A percentile compares a stretch with the other conserved stretches of the same genome.
Conservation (phyloP, 2,329 filamentous ascomycete genomes). For the Talaromyces sp. region DNA sequence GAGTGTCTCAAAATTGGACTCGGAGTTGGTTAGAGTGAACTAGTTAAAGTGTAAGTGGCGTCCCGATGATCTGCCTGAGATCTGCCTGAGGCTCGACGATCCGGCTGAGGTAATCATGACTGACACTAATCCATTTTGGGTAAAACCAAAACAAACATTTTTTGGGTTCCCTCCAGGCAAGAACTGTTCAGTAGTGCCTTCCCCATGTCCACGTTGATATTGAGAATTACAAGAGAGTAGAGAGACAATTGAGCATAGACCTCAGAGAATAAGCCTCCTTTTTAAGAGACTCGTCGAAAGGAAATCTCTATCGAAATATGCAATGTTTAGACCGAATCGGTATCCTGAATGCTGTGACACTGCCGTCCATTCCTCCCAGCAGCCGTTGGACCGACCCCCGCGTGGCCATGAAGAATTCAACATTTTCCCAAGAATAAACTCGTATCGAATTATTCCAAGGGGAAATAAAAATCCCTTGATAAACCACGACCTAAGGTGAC, state of each 20-base stretch:
- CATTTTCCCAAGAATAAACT: slow-evolving; percentile 7
- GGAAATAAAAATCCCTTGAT: not conserved
- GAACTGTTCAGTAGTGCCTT: no score
- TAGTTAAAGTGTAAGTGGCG: not conserved
- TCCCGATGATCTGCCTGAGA: not conserved
- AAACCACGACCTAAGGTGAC: not conserved
- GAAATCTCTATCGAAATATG: not conserved
- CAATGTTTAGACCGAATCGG: slow-evolving; percentile 2
- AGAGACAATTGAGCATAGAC: no score
- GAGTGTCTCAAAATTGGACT: no score
- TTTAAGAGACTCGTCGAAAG: no score
- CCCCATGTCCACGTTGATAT: no score
- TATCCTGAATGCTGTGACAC: slow-evolving; percentile 20
- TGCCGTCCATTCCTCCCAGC: slow-evolving; percentile 7
- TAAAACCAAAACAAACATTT: slow-evolving; percentile 38
- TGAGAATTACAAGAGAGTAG: no score
- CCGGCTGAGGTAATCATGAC: slow-evolving; percentile 6
- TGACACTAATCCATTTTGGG: slow-evolving; percentile 19
- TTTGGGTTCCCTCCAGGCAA: no score
- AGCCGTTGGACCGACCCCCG: slow-evolving; percentile 9
- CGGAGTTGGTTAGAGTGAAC: no score
- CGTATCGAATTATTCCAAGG: not conserved
- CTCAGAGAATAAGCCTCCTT: no score
- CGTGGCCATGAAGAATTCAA: slow-evolving; percentile 18
- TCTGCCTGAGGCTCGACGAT: slow-evolving; percentile 16